These are phyloP conservation scores for Deakozyma indianensis DNA, from an alignment of 805 yeast species.

Conservation along the genomic window DNA sequence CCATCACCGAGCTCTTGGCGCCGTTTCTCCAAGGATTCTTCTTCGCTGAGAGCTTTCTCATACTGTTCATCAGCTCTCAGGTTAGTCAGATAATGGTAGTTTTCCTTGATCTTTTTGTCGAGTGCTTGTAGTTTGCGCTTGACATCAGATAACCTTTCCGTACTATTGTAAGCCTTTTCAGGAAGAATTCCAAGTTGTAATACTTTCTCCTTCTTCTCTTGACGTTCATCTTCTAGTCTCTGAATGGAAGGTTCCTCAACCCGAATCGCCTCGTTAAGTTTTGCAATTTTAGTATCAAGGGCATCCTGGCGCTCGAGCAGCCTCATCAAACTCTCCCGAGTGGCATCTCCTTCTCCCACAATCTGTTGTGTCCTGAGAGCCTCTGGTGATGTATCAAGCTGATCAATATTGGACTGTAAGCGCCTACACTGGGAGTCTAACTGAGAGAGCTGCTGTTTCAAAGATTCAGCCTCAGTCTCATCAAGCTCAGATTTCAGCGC, in stretches of 20 bases:
- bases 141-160: conserved; percentile 36
- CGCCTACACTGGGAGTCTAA: not conserved
- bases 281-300: conserved; percentile 1
- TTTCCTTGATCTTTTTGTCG: conserved; percentile 43
- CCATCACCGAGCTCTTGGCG: conserved; percentile 9
- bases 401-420: not conserved
- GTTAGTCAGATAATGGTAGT: conserved; percentile 53
- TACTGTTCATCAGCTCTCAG: conserved; percentile 83
- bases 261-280: not conserved
- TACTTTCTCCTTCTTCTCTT: conserved; percentile 57
- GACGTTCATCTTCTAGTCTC: conserved; percentile 39
- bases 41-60: not conserved
- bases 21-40: conserved; percentile 16
- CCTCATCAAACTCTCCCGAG: not conserved
- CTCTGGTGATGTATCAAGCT: not conserved
- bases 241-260: not conserved
- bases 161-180: conserved; percentile 52
- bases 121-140: conserved; percentile 37
- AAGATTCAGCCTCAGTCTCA: not conserved
- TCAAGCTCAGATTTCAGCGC: not conserved
- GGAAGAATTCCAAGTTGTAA: conserved; percentile 82
- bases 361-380: not conserved
- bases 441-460: not conserved
- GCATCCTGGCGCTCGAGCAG: conserved; percentile 2
- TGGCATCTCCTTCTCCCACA: not conserved